Base-by-base conservation (phyloP, 371 early-diverging fungal species). In the Encephalitozoon romaleae region DNA sequence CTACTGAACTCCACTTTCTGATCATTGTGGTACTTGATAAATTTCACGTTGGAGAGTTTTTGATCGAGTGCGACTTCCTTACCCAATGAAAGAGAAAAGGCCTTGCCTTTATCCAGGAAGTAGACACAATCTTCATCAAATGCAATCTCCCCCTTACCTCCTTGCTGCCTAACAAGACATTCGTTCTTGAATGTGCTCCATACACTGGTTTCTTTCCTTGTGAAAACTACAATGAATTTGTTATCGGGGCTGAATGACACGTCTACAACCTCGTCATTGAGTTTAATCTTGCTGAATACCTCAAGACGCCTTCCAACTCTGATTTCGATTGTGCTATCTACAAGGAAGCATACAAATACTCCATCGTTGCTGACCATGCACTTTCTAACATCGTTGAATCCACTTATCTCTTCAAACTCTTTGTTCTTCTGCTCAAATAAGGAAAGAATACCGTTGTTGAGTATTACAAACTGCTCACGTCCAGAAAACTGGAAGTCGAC, bases 1-100 rank as follows among this genome's bases (percentile, higher is more conserved):
- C 70, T 53, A 11, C 59, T 38, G 43, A 79, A 79, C 49, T 43
- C 23, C n/a, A 47, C 39, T 72, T 4, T 53, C 41, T 66, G 52
- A 15, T 25, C 21, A 1, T 32, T 21, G 15, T 30, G 32, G 23
- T 39, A 51, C 45, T 4, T 18, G 5, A 41, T 12, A 43, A 11
- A 32, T 18, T 25, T 55, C 28, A 51, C 2, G 0, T 6, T 6
- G 25, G 39, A 3, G 25, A 38, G 25, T 18, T 18, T 32, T 42
- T 39, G 49, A 12, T 25, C 25, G 4, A n/a, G 21, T 23, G 23
- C 76, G n/a, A 66, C 21, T 30, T 63, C 59, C 9, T n/a, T 26
- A 1, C 47, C 67, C 15, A 18, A n/a, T 25, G 18, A 9, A 54
- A 47, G 32, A 11, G 63, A 65, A 34, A 70, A 45, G 26, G 28